A percentile compares a stretch with the other conserved stretches of the same genome.
These are phyloP conservation scores for Podaxis pistillaris DNA, from an alignment of 768 basidiomycete genomes.

Conservation along the genomic window DNA sequence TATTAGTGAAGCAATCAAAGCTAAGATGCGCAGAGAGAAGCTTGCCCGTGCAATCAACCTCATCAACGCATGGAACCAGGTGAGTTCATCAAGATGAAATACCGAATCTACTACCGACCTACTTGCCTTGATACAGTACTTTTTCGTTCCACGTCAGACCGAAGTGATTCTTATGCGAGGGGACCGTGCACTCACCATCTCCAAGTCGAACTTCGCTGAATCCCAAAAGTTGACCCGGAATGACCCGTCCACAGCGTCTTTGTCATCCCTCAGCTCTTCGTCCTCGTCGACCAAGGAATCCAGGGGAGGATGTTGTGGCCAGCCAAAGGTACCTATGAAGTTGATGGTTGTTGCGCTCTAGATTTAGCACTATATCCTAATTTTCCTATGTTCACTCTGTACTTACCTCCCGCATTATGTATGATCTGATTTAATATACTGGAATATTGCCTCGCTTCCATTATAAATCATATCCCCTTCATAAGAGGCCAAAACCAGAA, in stretches of 20 bases:
- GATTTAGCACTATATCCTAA: not conserved
- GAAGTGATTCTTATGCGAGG: constrained; percentile 13
- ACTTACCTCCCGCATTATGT: not conserved
- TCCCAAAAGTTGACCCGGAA: not conserved
- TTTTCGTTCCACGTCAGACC: constrained; percentile 3
- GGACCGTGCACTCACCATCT: not conserved
- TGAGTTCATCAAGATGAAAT: not conserved
- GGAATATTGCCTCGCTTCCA: too few relatives aligned
- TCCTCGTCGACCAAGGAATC: not conserved
- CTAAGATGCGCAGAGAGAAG: not conserved
- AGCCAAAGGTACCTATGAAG: not conserved
- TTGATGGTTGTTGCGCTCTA: not conserved
- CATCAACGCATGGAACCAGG: constrained; percentile 12
- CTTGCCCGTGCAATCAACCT: constrained; percentile 2
- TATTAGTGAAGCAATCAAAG: not conserved
- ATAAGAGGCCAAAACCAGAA: too few relatives aligned
- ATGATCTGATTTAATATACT: too few relatives aligned
- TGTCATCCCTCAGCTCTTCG: not conserved
- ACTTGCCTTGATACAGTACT: not conserved
- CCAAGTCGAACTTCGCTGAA: not conserved
- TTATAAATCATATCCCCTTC: too few relatives aligned
- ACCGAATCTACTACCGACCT: not conserved
- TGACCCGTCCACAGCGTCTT: not conserved
- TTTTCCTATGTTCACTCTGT: not conserved
- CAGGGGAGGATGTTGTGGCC: not conserved